Conservation (phyloP, 352 stramenopile species). For the Globisporangium paddicum region DNA sequence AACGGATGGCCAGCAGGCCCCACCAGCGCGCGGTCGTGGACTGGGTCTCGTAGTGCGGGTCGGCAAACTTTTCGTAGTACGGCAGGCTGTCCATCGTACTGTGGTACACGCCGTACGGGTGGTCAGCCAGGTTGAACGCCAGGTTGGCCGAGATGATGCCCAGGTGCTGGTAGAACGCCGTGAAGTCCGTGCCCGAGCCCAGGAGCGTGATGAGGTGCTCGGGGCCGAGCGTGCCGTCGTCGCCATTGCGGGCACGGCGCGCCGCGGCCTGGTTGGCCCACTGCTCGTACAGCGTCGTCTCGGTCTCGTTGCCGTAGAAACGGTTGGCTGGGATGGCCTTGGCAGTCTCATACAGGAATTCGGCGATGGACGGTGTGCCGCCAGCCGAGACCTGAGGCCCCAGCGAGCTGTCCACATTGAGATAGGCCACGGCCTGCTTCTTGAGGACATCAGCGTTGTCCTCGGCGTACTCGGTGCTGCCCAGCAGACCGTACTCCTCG, state of each 20-base stretch:
- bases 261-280: constrained; percentile 27
- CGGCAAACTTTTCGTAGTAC: constrained; percentile 54
- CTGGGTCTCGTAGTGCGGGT: constrained; percentile 58
- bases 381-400: constrained; percentile 44
- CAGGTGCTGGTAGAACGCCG: constrained; percentile 74
- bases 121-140: constrained; percentile 27
- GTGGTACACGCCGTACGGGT: constrained; percentile 78
- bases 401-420: constrained; percentile 81
- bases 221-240: constrained; percentile 21
- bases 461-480: constrained; percentile 82
- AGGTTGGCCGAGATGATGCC: constrained; percentile 76
- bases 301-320: constrained; percentile 21
- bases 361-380: constrained; percentile 68
- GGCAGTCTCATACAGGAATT: constrained; percentile 47
- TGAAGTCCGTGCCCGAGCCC: constrained; percentile 62
- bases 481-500: constrained; percentile 82
- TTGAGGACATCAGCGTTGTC: constrained; percentile 45
- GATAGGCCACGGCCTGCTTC: constrained; percentile 63
- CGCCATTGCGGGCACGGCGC: constrained; percentile 6
- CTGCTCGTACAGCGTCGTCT: constrained; percentile 32
- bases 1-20: constrained; percentile 49
- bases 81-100: constrained; percentile 80
- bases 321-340: constrained; percentile 54
- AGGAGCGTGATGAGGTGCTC: constrained; percentile 42
- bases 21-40: constrained; percentile 50